A percentile compares a stretch with the other conserved stretches of the same genome.
Evolutionary conservation across 768 basidiomycete species (phyloP).

Genomic region (Tubosaeta sp.): DNA sequence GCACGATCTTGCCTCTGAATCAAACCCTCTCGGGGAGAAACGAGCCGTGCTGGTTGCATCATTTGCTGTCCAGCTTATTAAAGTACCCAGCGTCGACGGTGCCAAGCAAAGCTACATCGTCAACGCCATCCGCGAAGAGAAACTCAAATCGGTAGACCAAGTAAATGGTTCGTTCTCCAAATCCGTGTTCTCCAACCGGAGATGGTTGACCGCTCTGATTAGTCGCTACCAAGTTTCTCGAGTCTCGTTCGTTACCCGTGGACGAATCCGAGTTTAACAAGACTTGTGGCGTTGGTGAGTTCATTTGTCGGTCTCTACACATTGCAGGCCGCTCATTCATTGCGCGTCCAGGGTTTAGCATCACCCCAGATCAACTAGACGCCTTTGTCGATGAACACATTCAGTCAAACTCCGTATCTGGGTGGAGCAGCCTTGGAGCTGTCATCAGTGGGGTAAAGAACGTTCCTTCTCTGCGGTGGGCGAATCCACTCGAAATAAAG

Average conservation of each 20-base stretch:
- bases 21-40: slow-evolving; percentile 66
- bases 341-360: slow-evolving; percentile 63
- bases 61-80: slow-evolving; percentile 59
- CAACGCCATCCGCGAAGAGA: slow-evolving; percentile 63
- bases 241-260: slow-evolving; percentile 55
- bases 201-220: slow-evolving; percentile 3
- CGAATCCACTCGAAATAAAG: slow-evolving; percentile 79
- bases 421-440: slow-evolving; percentile 75
- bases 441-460: slow-evolving; percentile 61
- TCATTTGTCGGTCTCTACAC: not conserved
- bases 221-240: slow-evolving; percentile 67
- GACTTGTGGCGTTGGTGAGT: slow-evolving; percentile 84
- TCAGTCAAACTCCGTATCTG: slow-evolving; percentile 47
- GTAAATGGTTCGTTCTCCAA: slow-evolving; percentile 60
- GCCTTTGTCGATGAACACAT: slow-evolving; percentile 55
- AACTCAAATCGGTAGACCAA: slow-evolving; percentile 80
- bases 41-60: slow-evolving; percentile 66
- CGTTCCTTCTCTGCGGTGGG: slow-evolving; percentile 71
- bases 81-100: slow-evolving; percentile 45
- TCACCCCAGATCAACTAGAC: slow-evolving; percentile 63
- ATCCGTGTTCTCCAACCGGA: not conserved
- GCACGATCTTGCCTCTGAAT: slow-evolving; percentile 38
- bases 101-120: slow-evolving; percentile 61
- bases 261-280: slow-evolving; percentile 69
- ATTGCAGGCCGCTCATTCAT: slow-evolving; percentile 1